Evolutionary conservation across 768 basidiomycete genomes (phyloP), one percentile per base, ranked within the genome.

Genomic region (Porpolomopsis calyptriformis): DNA sequence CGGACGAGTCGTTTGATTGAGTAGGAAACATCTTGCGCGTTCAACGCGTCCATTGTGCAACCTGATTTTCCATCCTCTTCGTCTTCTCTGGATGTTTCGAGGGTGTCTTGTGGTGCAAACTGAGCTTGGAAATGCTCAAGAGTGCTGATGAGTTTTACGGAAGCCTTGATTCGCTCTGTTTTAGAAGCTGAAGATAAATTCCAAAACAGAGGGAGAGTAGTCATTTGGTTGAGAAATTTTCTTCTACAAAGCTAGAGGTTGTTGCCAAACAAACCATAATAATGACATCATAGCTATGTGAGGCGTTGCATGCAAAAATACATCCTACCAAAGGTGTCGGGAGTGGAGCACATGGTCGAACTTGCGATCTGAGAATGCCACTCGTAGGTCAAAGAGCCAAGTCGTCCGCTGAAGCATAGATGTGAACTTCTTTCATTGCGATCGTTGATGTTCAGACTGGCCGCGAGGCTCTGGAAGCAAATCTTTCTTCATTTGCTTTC

Each of bases 161-260:
- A 92, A 11, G 92, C 85, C 54, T 83, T 79, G 27, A 94, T 57
- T 7, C 92, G 81, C 49, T 88, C 82, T 46, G 82, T 79, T 66
- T 80, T 88, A 16, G 76, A 77, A 1, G 77, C 68, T 2, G 86
- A 88, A 12, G 92, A 93, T 44, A 97, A 71, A 61, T 91, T 72
- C 92, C 92, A 96, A 73, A 92, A 97, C 26, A 96, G 74, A 11
- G 89, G 85, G 46, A 97, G 77, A 26, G 90, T 93, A 41, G 85
- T 77, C 79, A 90, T 87, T 51, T 56, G 49, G 39, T 14, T 20
- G 33, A 35, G 27, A 19, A 35, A 11, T 20, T 24, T 26, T 24
- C 23, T 23, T 16, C 18, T 34, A n/a, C n/a, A n/a, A 39, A 10
- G 16, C 16, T 39, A 16, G 37, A 16, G 16, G 37, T 16, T 16